Evolutionary conservation across 768 basidiomycete genomes (phyloP), one percentile per base, ranked within the genome.

Genomic region (Xerocomellus intermedius): DNA sequence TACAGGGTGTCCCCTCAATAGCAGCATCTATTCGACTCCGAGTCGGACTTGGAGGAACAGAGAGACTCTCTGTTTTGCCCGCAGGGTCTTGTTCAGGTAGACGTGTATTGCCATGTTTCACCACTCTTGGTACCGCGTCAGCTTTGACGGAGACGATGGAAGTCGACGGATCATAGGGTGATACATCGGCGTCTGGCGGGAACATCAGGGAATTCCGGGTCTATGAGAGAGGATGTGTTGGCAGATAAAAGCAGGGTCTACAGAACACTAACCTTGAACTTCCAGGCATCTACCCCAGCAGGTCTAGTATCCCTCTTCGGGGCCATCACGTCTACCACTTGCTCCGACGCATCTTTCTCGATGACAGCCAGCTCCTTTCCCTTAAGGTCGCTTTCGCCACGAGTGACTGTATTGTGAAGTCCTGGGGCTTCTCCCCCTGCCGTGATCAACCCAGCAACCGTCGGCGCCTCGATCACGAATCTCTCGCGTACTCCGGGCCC

Each of bases 161-260:
- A 4, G 65, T 64, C 43, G 73, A 70, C 4, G 74, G 71, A 66
- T 86, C 80, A 64, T 94, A 91, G 1, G 93, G 91, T 21, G 88
- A 83, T 42, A 82, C 77, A 67, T 99, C 89, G 26, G 91, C 92
- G 64, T 97, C 97, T 2, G 97, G 95, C 0, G 88, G 68, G 66
- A 98, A 99, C 93, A 97, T 97, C 50, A 99, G 77, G 4, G 91
- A 86, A 73, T 99, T 99, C 54, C 97, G 86, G 26, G 92, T 81
- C 94, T 97, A 62, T 4, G 42, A 26, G 22, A 28, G 41, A 19
- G 47, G 8, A 51, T 39, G 28, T 48, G 24, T 44, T n/a, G 41
- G 46, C 22, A 28, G 42, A 39, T 48, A 43, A 24, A 50, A 49
- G 38, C n/a, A 48, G 52, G 28, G 37, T 3, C 35, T 38, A 39